Base-by-base conservation (phyloP, 805 yeast species). In the Monosporozyma solicola region DNA sequence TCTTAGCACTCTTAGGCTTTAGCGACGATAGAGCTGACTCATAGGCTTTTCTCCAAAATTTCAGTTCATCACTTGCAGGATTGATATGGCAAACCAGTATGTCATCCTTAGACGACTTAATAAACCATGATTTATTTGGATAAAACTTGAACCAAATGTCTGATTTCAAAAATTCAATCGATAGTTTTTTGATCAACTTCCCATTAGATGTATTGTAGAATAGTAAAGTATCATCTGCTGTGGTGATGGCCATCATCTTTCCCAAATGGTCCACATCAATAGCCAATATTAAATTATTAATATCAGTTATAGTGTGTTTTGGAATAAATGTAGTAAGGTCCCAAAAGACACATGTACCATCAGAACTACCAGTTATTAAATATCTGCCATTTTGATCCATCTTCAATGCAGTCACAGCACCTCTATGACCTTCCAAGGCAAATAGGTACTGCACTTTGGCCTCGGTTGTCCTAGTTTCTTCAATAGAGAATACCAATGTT, bases 301-400 rank as follows among this genome's bases (percentile, higher is more conserved):
- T 32, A 31, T 61, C 61, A 31, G 51, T 54, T 15, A 64, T 55
- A 3, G 54, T 47, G 10, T 27, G n/a, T 8, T 37, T 45, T 29
- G 64, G 60, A 37, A 60, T 53, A 51, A 66, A 51, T 1, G 56
- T 51, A 5, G 22, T 15, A 11, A 59, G 20, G 27, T 59, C 57
- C 70, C 70, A 66, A 11, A 60, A 39, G 3, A 57, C 54, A 20
- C 65, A 61, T 11, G 59, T 55, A 8, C 69, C 67, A 54, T 65
- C 69, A 8, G 53, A 49, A 20, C 83, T 72, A 0, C 86, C 88
- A 1, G 75, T 75, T 2, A 77, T 74, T 10, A 84, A 53, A 57
- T 64, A 76, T 24, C 67, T 58, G 0, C 84, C 88, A 49, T 72
- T 61, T 3, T 84, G 83, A 58, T 80, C 85, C 50, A 80, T 64